Evolutionary conservation across 2,329 filamentous ascomycete species (phyloP).

Genomic region (Keithomyces neogunnii): DNA sequence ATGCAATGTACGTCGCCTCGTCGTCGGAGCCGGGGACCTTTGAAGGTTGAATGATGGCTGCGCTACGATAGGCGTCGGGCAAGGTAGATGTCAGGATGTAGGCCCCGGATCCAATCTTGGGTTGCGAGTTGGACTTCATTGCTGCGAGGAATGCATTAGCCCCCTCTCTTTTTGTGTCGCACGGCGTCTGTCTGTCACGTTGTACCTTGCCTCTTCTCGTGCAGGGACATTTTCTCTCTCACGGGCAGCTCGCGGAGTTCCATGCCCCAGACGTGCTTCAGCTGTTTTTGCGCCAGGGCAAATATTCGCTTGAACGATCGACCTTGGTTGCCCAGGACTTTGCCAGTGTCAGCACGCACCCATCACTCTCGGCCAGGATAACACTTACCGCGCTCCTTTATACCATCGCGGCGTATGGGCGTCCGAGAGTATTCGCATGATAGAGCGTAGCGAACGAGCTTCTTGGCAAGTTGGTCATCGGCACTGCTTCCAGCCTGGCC

Average conservation of each 20-base stretch:
- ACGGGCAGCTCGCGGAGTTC: constrained; percentile 75
- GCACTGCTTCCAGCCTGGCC: constrained; percentile 26
- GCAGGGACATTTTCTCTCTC: constrained; percentile 72
- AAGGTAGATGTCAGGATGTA: constrained; percentile 74
- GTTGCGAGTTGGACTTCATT: constrained; percentile 38
- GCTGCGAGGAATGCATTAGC: constrained; percentile 18
- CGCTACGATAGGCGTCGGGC: constrained; percentile 56
- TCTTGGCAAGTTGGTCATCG: constrained; percentile 50
- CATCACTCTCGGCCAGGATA: background rate
- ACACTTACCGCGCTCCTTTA: constrained; percentile 50
- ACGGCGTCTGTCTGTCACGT: too few species aligned
- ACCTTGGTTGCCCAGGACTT: constrained; percentile 63
- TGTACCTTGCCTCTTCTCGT: constrained; percentile 66
- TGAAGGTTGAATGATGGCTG: constrained; percentile 60
- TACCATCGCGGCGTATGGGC: constrained; percentile 51
- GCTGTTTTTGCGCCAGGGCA: constrained; percentile 61
- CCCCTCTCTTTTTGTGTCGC: background rate
- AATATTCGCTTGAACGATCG: constrained; percentile 73
- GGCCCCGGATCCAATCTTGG: constrained; percentile 51
- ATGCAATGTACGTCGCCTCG: constrained; percentile 71
- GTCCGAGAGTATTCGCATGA: constrained; percentile 57
- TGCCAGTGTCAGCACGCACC: background rate
- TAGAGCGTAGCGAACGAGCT: constrained; percentile 59
- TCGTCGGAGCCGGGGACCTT: constrained; percentile 54
- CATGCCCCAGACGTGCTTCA: constrained; percentile 80